Conservation (phyloP, 257 asterid genomes). For the Salvia rosmarinus region DNA sequence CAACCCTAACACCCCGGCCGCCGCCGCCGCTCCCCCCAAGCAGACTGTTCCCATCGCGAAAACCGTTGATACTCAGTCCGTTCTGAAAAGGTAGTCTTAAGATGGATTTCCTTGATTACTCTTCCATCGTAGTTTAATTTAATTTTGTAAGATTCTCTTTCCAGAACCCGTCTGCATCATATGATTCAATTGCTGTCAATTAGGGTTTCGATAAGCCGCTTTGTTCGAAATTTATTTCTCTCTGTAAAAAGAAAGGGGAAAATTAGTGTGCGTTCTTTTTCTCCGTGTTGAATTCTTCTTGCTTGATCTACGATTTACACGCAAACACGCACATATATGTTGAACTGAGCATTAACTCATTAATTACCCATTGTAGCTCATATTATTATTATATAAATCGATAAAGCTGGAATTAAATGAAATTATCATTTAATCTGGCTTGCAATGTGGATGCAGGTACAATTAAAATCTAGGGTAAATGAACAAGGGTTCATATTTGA, state of each 20-base stretch:
- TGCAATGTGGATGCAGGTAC: not conserved
- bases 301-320: not conserved
- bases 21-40: slow-evolving; percentile 39
- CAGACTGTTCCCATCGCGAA: slow-evolving; percentile 47
- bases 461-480: not conserved
- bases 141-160: slow-evolving; percentile 6
- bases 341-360: too few species aligned
- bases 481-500: not conserved
- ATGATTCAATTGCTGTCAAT: not conserved
- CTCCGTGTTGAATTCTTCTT: not conserved
- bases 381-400: not conserved
- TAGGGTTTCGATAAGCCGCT: not conserved
- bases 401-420: not conserved
- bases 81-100: slow-evolving; percentile 52
- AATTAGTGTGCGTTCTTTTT: not conserved
- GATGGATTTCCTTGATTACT: not conserved
- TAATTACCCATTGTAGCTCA: not conserved
- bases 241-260: not conserved
- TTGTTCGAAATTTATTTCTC: not conserved
- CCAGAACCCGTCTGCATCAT: not conserved
- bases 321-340: too few species aligned
- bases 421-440: not conserved
- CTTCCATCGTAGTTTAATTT: not conserved
- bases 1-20: slow-evolving; percentile 60
- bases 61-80: slow-evolving; percentile 57